Evolutionary conservation across 345 rosid genomes (phyloP), one percentile per base, ranked within the genome.

Genomic region (Sisymbrium irio): DNA sequence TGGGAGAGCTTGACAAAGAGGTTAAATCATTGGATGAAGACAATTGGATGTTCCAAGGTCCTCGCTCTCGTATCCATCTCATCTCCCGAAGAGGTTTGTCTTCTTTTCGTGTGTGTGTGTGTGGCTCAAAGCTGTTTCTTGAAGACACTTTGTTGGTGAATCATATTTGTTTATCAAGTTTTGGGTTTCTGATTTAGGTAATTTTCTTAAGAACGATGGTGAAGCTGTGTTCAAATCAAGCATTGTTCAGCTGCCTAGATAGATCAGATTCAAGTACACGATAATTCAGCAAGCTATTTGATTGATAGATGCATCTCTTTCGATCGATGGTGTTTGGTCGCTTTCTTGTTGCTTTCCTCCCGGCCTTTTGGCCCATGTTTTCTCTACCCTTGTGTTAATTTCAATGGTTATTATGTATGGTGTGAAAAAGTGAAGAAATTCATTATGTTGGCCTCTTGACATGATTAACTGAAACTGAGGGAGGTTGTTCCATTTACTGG

Each of bases 21-120:
- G 97, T 88, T 69, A 92, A 86, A 77, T 86, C 94, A 7, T 60
- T 95, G 85, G 99, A 95, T 66, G 94, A 88, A 73, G 99, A 95
- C 81, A 87, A 68, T 73, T 95, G 97, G 99, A 92, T 79, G 86
- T 92, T 92, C 49, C 88, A 90, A 51, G 98, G 90, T 32, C 99
- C 97, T 39, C 98, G 92, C 58, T 95, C 97, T 8, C 87, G 91
- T 54, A 89, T 95, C 69, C 79, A 87, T 71, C 92, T 90, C 42
- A 71, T 87, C 60, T 85, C 97, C 6, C 90, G 79, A 74, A 82
- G 89, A 79, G 93, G 97, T 30, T 30, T 30, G 3, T 28, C 4
- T 28, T 28, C 4, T 3, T 22, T 22, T 1, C 3, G 27, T 22
- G 27, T 27, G 28, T 27, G 2, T 27, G 4, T 27, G 28, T 27